Evolutionary conservation across 441 rosid species (phyloP), one percentile per base, ranked within the genome.

Genomic region (Jatropha multifida): DNA sequence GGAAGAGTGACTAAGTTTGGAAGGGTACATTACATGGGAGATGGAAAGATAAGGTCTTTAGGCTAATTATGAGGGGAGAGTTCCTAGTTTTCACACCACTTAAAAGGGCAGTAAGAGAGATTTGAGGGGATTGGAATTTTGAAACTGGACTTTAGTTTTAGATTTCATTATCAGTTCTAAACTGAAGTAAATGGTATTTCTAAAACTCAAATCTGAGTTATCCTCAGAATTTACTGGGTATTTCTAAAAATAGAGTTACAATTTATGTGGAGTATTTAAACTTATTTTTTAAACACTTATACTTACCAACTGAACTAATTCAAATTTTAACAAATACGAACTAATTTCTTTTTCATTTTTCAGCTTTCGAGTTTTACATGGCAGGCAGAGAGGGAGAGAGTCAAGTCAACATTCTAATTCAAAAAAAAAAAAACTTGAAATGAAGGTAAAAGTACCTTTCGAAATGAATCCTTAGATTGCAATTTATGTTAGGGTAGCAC

Each of bases 391-490:
- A 51, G 18, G 14, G 17, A 20, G 15, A 44, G 7, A 65, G 18
- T 32, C 32, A 11, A 44, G 48, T 55, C 60, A 55, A 55, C 2
- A 55, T 55, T 38, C 46, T 48, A 26, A 49, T 58, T 9, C 27
- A 58, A 58, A 23, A 23, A 23, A 23, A 23, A 58, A 9, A 44
- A 58, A 58, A 69, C 83, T 85, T 85, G 66, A 20, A 74, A 78
- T 72, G 84, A 77, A 81, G 82, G 84, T 81, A 84, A 84, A 82
- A 78, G 67, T 51, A 79, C 73, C 71, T 81, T 78, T 72, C 62
- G 11, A 37, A 44, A 11, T 52, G 40, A 55, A 54, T 67, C 38
- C 65, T 83, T 86, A 46, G 74, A 81, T 79, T 82, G 81, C 80
- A 84, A 86, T 83, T 72, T 74, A 77, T 75, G 79, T 71, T 61